Conservation (phyloP, 2,329 filamentous ascomycete species). For the Colletotrichum karsti region DNA sequence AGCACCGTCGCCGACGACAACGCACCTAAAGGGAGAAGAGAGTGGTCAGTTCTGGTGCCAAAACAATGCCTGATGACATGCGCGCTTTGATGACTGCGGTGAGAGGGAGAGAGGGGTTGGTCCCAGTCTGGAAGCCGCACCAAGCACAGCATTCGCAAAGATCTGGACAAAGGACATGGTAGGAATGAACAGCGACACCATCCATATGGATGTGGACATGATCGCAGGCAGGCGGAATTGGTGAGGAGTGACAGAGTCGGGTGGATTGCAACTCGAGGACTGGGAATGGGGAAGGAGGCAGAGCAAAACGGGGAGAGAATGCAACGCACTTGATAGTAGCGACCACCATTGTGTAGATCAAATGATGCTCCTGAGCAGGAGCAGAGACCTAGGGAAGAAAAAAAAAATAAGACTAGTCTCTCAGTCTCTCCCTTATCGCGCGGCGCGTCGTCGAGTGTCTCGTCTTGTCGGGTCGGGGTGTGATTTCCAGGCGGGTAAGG, state of each 20-base stretch:
- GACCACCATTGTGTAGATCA: conserved; percentile 64
- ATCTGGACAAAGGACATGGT: not conserved
- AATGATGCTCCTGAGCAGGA: conserved; percentile 48
- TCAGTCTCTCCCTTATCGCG: conserved; percentile 32
- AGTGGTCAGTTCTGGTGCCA: conserved; percentile 20
- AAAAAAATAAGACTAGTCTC: conserved; percentile 17
- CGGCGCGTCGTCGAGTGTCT: conserved; percentile 34
- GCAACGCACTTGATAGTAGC: conserved; percentile 71
- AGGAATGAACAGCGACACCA: not conserved
- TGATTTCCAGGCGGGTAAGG: conserved; percentile 27
- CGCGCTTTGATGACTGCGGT: conserved; percentile 22
- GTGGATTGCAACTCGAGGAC: conserved; percentile 16
- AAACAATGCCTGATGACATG: conserved; percentile 13
- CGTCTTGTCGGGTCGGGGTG: conserved; percentile 29
- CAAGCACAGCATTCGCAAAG: not conserved
- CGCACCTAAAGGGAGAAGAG: conserved; percentile 71
- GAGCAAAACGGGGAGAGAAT: conserved; percentile 32
- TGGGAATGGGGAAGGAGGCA: conserved; percentile 21
- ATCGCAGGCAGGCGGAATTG: conserved; percentile 11
- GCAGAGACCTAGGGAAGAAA: conserved; percentile 35
- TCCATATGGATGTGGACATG: not conserved
- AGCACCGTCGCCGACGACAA: conserved; percentile 98
- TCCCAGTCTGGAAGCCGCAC: not conserved
- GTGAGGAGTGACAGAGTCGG: conserved; percentile 21
- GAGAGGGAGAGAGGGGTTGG: not conserved